phyloP scores from a whole-genome alignment of 106 monocot genomes.

The Iris macrosiphon region DNA sequence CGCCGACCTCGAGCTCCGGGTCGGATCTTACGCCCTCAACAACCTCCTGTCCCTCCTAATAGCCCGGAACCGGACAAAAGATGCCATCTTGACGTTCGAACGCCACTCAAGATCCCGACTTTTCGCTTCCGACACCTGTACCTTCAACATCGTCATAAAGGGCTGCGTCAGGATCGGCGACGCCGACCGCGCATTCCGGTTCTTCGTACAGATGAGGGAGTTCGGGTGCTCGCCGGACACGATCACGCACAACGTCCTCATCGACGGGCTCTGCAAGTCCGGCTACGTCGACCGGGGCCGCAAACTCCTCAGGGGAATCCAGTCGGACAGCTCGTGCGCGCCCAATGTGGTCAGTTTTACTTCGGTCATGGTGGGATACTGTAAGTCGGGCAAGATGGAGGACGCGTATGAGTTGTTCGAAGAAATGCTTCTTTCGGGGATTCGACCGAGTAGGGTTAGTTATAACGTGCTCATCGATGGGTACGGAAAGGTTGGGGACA shows the following conservation, averaged over 20 bases:
- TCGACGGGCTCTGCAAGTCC: constrained; percentile 53
- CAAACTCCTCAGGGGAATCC: constrained; percentile 30
- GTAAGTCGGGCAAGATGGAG: constrained; percentile 51
- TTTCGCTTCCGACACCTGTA: constrained; percentile 50
- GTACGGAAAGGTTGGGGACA: constrained; percentile 53
- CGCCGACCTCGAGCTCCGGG: constrained; percentile 9
- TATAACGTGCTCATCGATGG: constrained; percentile 88
- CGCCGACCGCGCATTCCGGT: constrained; percentile 42
- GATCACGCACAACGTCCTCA: constrained; percentile 43
- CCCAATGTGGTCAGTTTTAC: constrained; percentile 60
- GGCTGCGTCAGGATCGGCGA: constrained; percentile 42
- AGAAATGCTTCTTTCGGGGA: constrained; percentile 56
- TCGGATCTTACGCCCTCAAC: constrained; percentile 26
- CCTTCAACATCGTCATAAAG: constrained; percentile 58
- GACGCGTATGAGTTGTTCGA: constrained; percentile 39
- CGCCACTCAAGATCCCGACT: constrained; percentile 6
- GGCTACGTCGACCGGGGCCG: constrained; percentile 30
- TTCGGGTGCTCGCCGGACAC: constrained; percentile 50
- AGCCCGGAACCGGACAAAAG: constrained; percentile 7
- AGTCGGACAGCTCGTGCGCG: constrained; percentile 8
- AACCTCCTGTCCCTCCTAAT: constrained; percentile 30
- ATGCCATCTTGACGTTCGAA: constrained; percentile 37
- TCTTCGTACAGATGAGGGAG: constrained; percentile 38
- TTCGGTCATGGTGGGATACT: constrained; percentile 47
- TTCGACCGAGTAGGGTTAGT: constrained; percentile 48